Base-by-base conservation (phyloP, 805 yeast genomes). In the Clavispora carvajalis region DNA sequence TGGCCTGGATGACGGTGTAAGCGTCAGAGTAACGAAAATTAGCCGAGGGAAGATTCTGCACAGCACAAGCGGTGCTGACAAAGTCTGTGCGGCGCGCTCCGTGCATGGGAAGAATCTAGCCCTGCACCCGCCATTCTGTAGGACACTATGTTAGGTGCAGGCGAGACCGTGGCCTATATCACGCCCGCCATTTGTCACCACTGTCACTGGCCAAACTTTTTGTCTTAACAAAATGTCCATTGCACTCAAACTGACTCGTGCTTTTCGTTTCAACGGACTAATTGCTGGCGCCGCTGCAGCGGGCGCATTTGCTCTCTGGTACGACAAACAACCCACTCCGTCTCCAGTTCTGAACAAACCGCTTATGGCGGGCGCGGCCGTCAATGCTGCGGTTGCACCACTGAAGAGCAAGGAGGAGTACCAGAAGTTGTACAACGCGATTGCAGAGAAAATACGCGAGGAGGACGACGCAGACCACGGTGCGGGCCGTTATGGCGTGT, bases 361-460 rank as follows among this genome's bases (percentile, higher is more conserved):
- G 12, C 12, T 28, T 9, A 28, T 28, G 18, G 31, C 31, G 19
- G 31, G 31, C 9, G 31, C 31, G 31, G 31, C 31, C 18, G 24
- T 33, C 13, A 19, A 23, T 23, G 29, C 18, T 18, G 28, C 28
- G 5, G 23, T 19, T 5, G 29, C 21, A 13, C 18, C 29, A 16
- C 29, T 25, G 29, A 34, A 34, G 34, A 18, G 19, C 18, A 36
- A 36, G 31, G 31, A 70, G 10, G 86, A 84, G 48, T 89, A 74
- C 58, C 89, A 74, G 60, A 53, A 67, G 44, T 77, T 77, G 45
- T 91, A 80, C 65, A 81, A 78, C 65, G 93, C 79, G 48, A 87
- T 77, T 73, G 96, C 82, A 25, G 57, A 55, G 31, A 74, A 72
- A 58, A 58, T 44, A 7, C 37, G 42, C 26, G 47, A 44, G n/a